Evolutionary conservation across 2,329 filamentous ascomycete species (phyloP), one percentile per base, ranked within the genome.

Genomic region (Colletotrichum nymphaeae): DNA sequence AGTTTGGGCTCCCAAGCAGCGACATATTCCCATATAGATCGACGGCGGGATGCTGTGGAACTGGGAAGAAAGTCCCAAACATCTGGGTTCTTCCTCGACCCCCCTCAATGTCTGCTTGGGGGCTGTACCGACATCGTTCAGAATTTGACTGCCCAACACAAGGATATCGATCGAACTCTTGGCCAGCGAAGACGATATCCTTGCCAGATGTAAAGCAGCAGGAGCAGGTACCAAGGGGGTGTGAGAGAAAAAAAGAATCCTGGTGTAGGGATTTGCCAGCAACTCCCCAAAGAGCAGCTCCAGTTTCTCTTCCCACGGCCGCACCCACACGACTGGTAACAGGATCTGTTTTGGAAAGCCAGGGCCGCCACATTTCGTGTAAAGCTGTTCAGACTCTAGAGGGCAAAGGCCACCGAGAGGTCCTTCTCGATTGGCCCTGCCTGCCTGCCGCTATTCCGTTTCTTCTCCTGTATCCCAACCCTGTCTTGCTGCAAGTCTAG

Each of bases 341-440:
- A 73, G 55, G 56, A 52, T 49, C 26, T 62, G 70, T 70, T 69
- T 73, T 70, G 70, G 67, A 73, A 70, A 30, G 11, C 16, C 32
- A 8, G 60, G 46, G 42, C 42, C 60, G 67, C 67, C 46, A 73
- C 55, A 69, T 56, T 16, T 12, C 19, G 19, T 49, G 42, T 49
- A 49, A 49, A 19, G 24, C 46, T 26, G 30, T 56, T 16, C 24
- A n/a, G 46, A 49, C 16, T 35, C 32, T 7, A 42, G 37, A 42
- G 16, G 37, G 37, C 37, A 42, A 14, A 42, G 37, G 16, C 37
- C 37, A 42, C 16, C 37, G 37, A 63, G 69, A 67, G 53, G 53
- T 6, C 42, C 58, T 59, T 37, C 37, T 42, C 37, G 37, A 42
- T 42, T 42, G 37, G 49, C 26, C 53, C 19, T n/a, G 42, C 7